These are phyloP conservation scores for Pouteria campechiana DNA, from an alignment of 179 eudicot genomes.

Conservation along the genomic window DNA sequence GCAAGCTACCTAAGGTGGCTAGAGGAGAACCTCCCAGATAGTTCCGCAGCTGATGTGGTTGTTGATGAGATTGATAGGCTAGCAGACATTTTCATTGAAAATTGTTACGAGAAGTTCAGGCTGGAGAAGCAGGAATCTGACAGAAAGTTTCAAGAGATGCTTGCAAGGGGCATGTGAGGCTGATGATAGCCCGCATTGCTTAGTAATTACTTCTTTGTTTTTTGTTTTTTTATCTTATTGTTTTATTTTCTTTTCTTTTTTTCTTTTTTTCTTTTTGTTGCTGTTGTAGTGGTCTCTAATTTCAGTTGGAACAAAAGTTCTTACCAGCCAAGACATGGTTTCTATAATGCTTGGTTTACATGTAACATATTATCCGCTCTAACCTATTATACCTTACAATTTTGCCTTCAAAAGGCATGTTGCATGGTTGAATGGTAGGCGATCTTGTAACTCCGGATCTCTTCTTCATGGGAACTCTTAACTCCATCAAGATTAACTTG, in stretches of 20 bases:
- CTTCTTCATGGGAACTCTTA: too few species aligned
- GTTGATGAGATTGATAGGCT: conserved; percentile 67
- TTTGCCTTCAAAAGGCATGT: too few species aligned
- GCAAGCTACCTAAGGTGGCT: conserved; percentile 80
- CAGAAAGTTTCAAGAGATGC: conserved; percentile 87
- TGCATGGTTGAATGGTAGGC: too few species aligned
- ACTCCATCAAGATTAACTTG: too few species aligned
- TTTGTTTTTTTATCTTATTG: conserved; percentile 1
- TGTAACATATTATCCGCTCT: too few species aligned
- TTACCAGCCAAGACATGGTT: too few species aligned
- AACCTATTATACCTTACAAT: too few species aligned
- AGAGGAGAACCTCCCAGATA: conserved; percentile 42
- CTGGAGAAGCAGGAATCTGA: conserved; percentile 87
- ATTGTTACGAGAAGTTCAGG: conserved; percentile 87
- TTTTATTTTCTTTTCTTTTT: neutral
- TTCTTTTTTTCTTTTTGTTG: too few species aligned
- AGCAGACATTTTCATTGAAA: conserved; percentile 81
- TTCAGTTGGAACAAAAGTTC: neutral
- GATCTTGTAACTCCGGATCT: too few species aligned
- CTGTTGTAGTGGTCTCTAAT: neutral
- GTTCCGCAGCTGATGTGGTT: conserved; percentile 2
- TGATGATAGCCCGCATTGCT: neutral
- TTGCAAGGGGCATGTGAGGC: conserved; percentile 77
- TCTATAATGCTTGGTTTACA: too few species aligned
- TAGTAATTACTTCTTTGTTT: too few species aligned